A percentile compares a stretch with the other conserved stretches of the same genome.
Evolutionary conservation across 139 green algal species (phyloP).

Genomic region (Mychonastes homosphaera): DNA sequence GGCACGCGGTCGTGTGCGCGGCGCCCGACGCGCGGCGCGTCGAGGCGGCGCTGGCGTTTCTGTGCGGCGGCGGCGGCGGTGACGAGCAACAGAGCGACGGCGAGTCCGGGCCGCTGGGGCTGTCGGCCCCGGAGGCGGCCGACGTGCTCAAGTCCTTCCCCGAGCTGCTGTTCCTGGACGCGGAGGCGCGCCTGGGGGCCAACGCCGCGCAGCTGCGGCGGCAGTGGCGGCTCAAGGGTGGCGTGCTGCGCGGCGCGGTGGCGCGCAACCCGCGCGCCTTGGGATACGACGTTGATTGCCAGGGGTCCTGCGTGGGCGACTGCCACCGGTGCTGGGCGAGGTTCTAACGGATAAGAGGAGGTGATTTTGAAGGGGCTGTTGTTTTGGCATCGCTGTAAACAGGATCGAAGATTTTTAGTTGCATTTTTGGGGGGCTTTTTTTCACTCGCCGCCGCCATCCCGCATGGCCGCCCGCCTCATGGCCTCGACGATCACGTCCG

Average conservation of each 20-base stretch:
- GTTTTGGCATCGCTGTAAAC: background rate
- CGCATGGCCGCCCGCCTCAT: background rate
- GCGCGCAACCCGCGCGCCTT: conserved; percentile 33
- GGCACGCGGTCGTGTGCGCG: too few relatives aligned
- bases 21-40: too few relatives aligned
- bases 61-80: too few relatives aligned
- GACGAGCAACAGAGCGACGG: too few relatives aligned
- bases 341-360: conserved; percentile 20
- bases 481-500: background rate
- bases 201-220: conserved; percentile 32
- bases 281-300: conserved; percentile 46
- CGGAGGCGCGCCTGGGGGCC: conserved; percentile 23
- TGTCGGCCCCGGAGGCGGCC: conserved; percentile 15
- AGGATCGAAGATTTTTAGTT: background rate
- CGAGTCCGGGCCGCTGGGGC: too few relatives aligned
- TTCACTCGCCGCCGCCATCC: background rate
- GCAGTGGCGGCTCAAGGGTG: conserved; percentile 35
- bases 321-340: conserved; percentile 54
- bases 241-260: conserved; percentile 25
- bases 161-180: conserved; percentile 34
- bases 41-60: too few relatives aligned
- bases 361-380: background rate
- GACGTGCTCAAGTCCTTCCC: conserved; percentile 28
- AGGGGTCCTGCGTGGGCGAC: conserved; percentile 42
- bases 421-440: background rate